phyloP scores from a whole-genome alignment of 129 eudicot species.

The Logfia minima region DNA sequence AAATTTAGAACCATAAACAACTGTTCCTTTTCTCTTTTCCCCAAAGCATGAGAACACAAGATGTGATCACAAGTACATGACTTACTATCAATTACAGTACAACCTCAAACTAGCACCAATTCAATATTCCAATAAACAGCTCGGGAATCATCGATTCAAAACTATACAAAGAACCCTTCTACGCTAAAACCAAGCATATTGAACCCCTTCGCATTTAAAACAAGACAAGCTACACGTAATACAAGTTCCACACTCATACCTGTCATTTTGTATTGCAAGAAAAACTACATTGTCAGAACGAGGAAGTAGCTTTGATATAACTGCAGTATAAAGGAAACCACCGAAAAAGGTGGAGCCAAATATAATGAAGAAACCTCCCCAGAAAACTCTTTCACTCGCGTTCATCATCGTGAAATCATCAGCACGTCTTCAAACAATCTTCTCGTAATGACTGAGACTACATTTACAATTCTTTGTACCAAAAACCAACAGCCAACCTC shows the following conservation, averaged over 20 bases:
- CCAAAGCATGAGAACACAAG: too few relatives aligned
- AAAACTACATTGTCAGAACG: constrained; percentile 45
- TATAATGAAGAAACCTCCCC: constrained; percentile 47
- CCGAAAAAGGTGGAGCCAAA: constrained; percentile 48
- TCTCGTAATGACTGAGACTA: not conserved
- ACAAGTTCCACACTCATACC: constrained; percentile 30
- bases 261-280: constrained; percentile 61
- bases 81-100: not conserved
- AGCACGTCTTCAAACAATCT: constrained; percentile 12
- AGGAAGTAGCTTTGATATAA: constrained; percentile 73
- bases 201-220: not conserved
- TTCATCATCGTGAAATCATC: constrained; percentile 18
- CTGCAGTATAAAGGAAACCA: constrained; percentile 57
- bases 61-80: not conserved
- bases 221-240: not conserved
- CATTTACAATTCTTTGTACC: not conserved
- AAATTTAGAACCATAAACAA: too few relatives aligned
- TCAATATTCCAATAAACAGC: not conserved
- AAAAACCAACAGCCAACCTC: not conserved
- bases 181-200: too few relatives aligned
- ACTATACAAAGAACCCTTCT: too few relatives aligned
- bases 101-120: too few relatives aligned
- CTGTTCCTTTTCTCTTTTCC: too few relatives aligned
- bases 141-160: not conserved
- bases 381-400: constrained; percentile 29